Base-by-base conservation (phyloP, 441 rosid species). In the Brassica hybrid region DNA sequence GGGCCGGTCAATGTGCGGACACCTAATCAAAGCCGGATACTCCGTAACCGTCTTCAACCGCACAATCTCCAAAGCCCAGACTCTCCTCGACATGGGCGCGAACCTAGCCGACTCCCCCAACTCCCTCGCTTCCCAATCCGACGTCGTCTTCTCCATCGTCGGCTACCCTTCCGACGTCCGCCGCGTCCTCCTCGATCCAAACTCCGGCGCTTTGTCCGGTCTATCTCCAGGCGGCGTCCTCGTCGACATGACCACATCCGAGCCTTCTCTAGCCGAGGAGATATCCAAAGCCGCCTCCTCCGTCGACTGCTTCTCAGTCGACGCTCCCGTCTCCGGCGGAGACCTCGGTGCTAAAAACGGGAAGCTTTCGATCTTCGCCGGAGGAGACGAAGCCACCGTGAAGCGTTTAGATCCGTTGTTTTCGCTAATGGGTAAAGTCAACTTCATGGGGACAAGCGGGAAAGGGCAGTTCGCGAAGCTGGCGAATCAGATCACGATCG, bases 161-260 rank as follows among this genome's bases (percentile, higher is more conserved):
- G 96, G 98, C 4, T 92, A 83, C 71, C 98, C 97, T 72, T 88
- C 95, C 17, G 97, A 94, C 67, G 97, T 94, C 71, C 90, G 91
- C 67, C 85, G 89, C 73, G 97, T 92, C 62, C 86, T 90, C 73
- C 94, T 94, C 14, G 83, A 94, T 45, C 82, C 97, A 73, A 43
- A 81, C 67, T 19, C 88, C 62, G 97, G 97, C 32, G 97, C 90
- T 60, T 86, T 92, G 23, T 68, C 84, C 5, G 92, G 89, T 80
- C 96, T 94, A 71, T 83, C 86, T 9, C 82, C 85, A n/a, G 92
- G 97, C 4, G 94, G 95, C 4, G 69, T 94, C 76, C 87, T 94
- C 48, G 93, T 94, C 18, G 97, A 92, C 76, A 94, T 94, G 98
- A 94, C 98, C 54, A 94, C 97, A 4, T 94, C 95, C 3, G 97